Conservation (phyloP, 75 land plant genomes). For the Pinus tabuliformis region DNA sequence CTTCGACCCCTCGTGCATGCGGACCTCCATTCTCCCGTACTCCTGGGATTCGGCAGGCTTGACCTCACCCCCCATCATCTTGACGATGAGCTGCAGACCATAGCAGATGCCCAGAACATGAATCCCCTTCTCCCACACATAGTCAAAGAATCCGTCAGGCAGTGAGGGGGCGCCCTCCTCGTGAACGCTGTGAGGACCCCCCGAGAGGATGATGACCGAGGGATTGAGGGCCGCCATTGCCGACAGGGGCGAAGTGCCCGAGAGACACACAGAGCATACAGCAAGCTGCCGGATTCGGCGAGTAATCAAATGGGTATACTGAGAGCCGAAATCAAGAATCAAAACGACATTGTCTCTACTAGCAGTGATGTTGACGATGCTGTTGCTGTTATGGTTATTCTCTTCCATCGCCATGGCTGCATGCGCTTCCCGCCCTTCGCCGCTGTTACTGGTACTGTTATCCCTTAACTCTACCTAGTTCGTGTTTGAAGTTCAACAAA, state of each 20-base stretch:
- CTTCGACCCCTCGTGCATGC: constrained; percentile 17
- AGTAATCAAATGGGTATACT: constrained; percentile 97
- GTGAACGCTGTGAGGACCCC: constrained; percentile 75
- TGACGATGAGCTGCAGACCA: constrained; percentile 51
- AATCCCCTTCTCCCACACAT: constrained; percentile 1
- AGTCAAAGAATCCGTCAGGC: constrained; percentile 76
- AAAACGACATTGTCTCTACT: constrained; percentile 25
- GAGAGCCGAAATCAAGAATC: constrained; percentile 95
- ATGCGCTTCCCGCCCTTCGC: too few species aligned
- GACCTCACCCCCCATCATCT: too few species aligned
- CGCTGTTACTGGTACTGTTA: too few species aligned
- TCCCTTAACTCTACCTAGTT: too few species aligned
- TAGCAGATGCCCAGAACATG: constrained; percentile 89
- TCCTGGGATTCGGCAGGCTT: constrained; percentile 78
- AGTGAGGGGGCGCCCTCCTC: constrained; percentile 46
- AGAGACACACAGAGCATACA: constrained; percentile 75
- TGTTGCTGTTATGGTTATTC: too few species aligned
- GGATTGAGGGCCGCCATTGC: constrained; percentile 50
- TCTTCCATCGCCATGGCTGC: too few species aligned
- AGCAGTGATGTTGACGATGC: too few species aligned
- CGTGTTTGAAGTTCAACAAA: too few species aligned
- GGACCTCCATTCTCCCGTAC: constrained; percentile 92
- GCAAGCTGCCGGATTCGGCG: constrained; percentile 74
- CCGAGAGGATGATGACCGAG: constrained; percentile 82
- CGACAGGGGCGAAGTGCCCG: constrained; percentile 62